A percentile compares a stretch with the other conserved stretches of the same genome.
phyloP scores from a whole-genome alignment of 192 early-diverging fungal genomes.

The Phycomyces nitens region DNA sequence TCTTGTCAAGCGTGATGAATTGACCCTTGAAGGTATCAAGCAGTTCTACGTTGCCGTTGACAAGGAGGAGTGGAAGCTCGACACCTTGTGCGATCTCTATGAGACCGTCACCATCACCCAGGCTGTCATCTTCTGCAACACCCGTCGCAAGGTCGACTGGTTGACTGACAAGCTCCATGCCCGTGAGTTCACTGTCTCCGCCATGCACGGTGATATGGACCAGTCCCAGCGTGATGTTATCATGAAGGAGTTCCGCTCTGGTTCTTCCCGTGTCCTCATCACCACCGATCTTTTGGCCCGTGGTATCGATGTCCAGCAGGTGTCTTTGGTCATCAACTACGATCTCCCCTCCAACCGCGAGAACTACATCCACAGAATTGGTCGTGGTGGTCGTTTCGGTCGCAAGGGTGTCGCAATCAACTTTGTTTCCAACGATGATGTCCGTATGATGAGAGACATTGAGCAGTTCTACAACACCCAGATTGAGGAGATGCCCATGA shows the following conservation, averaged over 20 bases:
- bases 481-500: constrained; percentile 99
- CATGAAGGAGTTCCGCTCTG: constrained; percentile 99
- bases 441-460: constrained; percentile 79
- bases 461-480: constrained; percentile 99
- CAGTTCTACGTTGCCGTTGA: constrained; percentile 99
- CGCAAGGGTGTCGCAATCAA: constrained; percentile 99
- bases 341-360: constrained; percentile 95
- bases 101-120: constrained; percentile 97
- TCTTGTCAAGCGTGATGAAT: constrained; percentile 96
- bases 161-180: constrained; percentile 93
- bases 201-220: constrained; percentile 99
- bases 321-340: constrained; percentile 97
- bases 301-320: constrained; percentile 99
- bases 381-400: constrained; percentile 99
- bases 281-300: constrained; percentile 97
- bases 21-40: constrained; percentile 87
- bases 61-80: constrained; percentile 99
- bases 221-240: constrained; percentile 93
- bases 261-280: constrained; percentile 95
- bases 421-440: constrained; percentile 97
- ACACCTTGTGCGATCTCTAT: constrained; percentile 97
- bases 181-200: constrained; percentile 92
- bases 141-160: constrained; percentile 99
- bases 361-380: constrained; percentile 99
- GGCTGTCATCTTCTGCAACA: constrained; percentile 99